phyloP scores from a whole-genome alignment of 352 stramenopile genomes.

The Lagenidium giganteum region DNA sequence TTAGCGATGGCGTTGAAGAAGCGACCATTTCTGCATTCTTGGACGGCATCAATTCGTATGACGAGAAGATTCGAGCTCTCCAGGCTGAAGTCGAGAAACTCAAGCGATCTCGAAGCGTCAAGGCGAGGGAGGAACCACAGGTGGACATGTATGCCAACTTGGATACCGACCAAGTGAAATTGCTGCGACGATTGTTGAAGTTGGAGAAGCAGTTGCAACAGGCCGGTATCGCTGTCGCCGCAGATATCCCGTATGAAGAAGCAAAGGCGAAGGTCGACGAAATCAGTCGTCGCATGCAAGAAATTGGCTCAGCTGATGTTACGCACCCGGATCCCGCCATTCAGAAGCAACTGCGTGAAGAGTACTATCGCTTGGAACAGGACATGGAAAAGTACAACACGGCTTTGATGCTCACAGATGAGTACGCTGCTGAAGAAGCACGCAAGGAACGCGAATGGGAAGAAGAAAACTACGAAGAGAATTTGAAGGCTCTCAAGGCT shows the following conservation, averaged over 20 bases:
- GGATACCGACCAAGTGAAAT: slow-evolving; percentile 61
- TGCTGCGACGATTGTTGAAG: slow-evolving; percentile 67
- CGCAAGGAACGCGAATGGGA: slow-evolving; percentile 86
- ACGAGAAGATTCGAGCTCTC: slow-evolving; percentile 65
- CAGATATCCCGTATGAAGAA: slow-evolving; percentile 89
- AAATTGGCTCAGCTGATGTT: slow-evolving; percentile 87
- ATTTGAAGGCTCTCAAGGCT: slow-evolving; percentile 77
- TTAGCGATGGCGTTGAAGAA: slow-evolving; percentile 59
- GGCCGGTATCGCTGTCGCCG: slow-evolving; percentile 76
- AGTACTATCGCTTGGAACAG: slow-evolving; percentile 89
- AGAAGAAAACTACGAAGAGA: slow-evolving; percentile 75
- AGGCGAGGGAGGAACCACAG: slow-evolving; percentile 35
- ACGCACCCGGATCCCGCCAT: slow-evolving; percentile 63
- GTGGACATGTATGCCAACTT: slow-evolving; percentile 56
- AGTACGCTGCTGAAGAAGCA: slow-evolving; percentile 84
- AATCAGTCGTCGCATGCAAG: slow-evolving; percentile 83
- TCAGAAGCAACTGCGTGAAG: slow-evolving; percentile 80
- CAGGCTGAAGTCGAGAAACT: slow-evolving; percentile 77
- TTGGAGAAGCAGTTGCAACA: slow-evolving; percentile 73
- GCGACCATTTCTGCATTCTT: slow-evolving; percentile 61
- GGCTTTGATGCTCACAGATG: slow-evolving; percentile 83
- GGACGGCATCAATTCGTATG: slow-evolving; percentile 68
- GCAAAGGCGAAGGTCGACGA: slow-evolving; percentile 83
- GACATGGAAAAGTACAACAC: slow-evolving; percentile 92
- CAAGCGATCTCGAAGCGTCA: slow-evolving; percentile 46